phyloP scores from a whole-genome alignment of 2,329 filamentous ascomycete species.

The Aspergillus felis region DNA sequence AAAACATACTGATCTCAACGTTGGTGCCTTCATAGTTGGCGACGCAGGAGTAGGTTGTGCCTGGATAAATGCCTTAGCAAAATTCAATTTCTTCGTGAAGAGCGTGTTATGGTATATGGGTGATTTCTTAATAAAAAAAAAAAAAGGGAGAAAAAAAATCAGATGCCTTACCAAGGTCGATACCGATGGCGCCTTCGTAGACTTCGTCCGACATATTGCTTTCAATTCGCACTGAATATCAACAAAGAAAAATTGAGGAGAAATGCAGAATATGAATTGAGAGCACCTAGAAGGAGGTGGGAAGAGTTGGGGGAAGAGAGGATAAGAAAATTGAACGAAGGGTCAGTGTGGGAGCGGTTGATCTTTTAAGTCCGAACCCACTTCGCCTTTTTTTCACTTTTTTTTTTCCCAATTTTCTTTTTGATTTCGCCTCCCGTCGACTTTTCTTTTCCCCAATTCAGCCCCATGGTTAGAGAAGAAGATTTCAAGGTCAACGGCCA shows the following conservation, averaged over 20 bases:
- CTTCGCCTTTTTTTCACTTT: background rate
- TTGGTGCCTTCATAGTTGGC: slow-evolving; percentile 99
- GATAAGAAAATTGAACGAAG: slow-evolving; percentile 2
- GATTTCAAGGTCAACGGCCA: slow-evolving; percentile 6
- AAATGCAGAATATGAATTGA: slow-evolving; percentile 20
- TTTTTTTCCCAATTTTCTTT: background rate
- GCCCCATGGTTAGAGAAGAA: slow-evolving; percentile 2
- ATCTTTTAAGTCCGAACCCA: background rate
- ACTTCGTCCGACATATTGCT: slow-evolving; percentile 85
- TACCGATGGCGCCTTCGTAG: slow-evolving; percentile 99
- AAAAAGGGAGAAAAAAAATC: too few relatives aligned
- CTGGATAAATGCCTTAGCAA: slow-evolving; percentile 47
- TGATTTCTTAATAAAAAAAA: background rate
- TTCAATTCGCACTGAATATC: background rate
- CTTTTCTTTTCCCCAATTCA: background rate
- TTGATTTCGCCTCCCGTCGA: background rate
- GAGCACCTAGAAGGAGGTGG: slow-evolving; percentile 2
- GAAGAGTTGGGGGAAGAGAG: slow-evolving; percentile 7
- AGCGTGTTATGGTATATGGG: slow-evolving; percentile 1
- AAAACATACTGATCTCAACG: slow-evolving; percentile 87
- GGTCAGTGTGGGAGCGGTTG: slow-evolving; percentile 6
- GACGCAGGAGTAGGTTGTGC: slow-evolving; percentile 99
- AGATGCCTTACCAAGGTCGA: slow-evolving; percentile 82
- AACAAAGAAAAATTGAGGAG: slow-evolving; percentile 37
- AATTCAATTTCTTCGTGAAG: background rate